Conservation (phyloP, 441 rosid species). For the Geranium incanum region DNA sequence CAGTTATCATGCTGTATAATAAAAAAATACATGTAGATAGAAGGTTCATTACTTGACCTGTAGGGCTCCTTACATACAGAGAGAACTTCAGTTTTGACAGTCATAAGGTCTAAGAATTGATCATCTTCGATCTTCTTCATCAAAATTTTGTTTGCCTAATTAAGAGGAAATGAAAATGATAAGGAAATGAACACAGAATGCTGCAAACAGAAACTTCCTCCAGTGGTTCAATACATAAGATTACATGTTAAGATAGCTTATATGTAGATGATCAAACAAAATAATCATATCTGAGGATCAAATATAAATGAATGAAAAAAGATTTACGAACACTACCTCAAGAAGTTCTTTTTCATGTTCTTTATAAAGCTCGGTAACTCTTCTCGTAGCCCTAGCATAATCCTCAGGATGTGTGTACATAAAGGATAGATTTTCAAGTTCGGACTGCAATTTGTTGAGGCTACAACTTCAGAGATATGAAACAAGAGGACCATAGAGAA, state of each 20-base stretch:
- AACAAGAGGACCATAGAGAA: not conserved
- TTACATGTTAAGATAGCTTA: slow-evolving; percentile 2
- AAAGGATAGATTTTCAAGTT: slow-evolving; percentile 90
- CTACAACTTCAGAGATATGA: not conserved
- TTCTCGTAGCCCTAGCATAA: slow-evolving; percentile 66
- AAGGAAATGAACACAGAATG: slow-evolving; percentile 10
- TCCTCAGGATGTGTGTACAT: slow-evolving; percentile 89
- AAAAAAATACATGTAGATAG: slow-evolving; percentile 1
- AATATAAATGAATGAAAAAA: not conserved
- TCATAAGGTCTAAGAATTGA: slow-evolving; percentile 86
- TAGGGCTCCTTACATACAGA: slow-evolving; percentile 86
- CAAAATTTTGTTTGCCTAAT: slow-evolving; percentile 80
- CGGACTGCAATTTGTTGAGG: slow-evolving; percentile 54
- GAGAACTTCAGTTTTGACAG: slow-evolving; percentile 71
- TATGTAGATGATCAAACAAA: slow-evolving; percentile 1
- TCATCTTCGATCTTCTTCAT: slow-evolving; percentile 88
- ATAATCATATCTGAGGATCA: not conserved
- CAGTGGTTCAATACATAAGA: not conserved
- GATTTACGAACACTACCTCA: slow-evolving; percentile 45
- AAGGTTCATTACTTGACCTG: slow-evolving; percentile 47
- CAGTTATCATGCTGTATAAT: slow-evolving; percentile 10
- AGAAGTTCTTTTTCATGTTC: slow-evolving; percentile 81
- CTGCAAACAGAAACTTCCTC: slow-evolving; percentile 8
- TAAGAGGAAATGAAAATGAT: slow-evolving; percentile 7
- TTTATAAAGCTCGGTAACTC: slow-evolving; percentile 71